Conservation (phyloP, 371 early-diverging fungal genomes). For the Mucor indicus region DNA sequence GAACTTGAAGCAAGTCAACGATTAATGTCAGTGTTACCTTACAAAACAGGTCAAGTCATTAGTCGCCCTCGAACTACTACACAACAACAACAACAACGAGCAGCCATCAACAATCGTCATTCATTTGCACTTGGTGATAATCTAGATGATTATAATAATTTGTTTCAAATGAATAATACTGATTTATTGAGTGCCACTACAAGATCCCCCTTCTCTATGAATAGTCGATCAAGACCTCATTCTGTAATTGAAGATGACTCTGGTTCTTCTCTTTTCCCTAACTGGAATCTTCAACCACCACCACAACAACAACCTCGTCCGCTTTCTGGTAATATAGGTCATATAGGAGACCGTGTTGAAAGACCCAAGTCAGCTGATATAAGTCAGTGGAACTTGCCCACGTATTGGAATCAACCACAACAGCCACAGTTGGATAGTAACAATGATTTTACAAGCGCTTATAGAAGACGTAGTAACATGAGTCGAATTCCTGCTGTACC, state of each 20-base stretch:
- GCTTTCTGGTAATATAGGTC: conserved; percentile 11
- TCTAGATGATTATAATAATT: conserved; percentile 51
- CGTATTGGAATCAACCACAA: background rate
- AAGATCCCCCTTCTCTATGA: conserved; percentile 1
- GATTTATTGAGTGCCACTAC: conserved; percentile 1
- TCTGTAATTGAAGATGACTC: conserved; percentile 35
- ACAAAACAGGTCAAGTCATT: conserved; percentile 50
- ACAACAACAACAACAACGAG: no score
- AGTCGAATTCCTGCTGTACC: conserved; percentile 53
- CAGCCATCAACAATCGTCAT: no score
- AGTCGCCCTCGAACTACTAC: conserved; percentile 54
- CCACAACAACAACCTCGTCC: conserved; percentile 1
- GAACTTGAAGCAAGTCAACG: conserved; percentile 60
- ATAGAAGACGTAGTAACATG: conserved; percentile 38
- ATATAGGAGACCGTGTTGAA: conserved; percentile 27
- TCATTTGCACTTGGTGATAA: conserved; percentile 68
- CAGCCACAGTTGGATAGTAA: conserved; percentile 14
- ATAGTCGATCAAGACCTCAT: conserved; percentile 24
- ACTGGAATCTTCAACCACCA: background rate
- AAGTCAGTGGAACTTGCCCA: conserved; percentile 55
- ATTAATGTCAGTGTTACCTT: conserved; percentile 48
- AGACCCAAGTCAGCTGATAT: conserved; percentile 66
- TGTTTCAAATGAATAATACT: conserved; percentile 34
- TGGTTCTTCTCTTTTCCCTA: conserved; percentile 14
- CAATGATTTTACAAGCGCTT: conserved; percentile 25